Conservation (phyloP, 805 yeast genomes). For the Kazachstania bromeliacearum region DNA sequence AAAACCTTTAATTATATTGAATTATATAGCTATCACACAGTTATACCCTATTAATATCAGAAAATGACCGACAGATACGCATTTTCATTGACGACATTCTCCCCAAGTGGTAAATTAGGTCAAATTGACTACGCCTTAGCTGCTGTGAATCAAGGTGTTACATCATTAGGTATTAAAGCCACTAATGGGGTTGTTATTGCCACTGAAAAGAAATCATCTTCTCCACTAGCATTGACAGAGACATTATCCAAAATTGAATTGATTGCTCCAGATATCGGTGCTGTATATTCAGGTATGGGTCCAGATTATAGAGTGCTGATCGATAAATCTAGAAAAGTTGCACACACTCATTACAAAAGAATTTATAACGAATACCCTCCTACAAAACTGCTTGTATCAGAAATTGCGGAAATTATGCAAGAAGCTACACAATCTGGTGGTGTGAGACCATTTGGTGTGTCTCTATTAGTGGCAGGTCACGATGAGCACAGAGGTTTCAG, state of each 20-base stretch:
- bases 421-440: conserved; percentile 99
- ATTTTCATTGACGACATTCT: conserved; percentile 92
- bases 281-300: conserved; percentile 97
- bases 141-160: conserved; percentile 96
- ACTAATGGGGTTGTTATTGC: conserved; percentile 95
- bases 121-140: conserved; percentile 97
- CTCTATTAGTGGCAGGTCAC: conserved; percentile 86
- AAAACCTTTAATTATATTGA: too few relatives aligned
- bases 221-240: conserved; percentile 66
- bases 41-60: not conserved
- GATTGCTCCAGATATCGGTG: conserved; percentile 92
- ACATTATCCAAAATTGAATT: conserved; percentile 68
- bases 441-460: conserved; percentile 97
- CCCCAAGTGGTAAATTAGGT: conserved; percentile 96
- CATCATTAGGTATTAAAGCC: conserved; percentile 89
- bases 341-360: conserved; percentile 88
- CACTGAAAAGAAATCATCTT: conserved; percentile 84
- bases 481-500: conserved; percentile 69
- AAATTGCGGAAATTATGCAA: conserved; percentile 93
- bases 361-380: conserved; percentile 96
- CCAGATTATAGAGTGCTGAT: conserved; percentile 94
- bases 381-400: conserved; percentile 84
- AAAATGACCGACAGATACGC: conserved; percentile 96
- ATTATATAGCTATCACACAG: too few relatives aligned
- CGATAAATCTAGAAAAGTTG: conserved; percentile 86